Evolutionary conservation across 345 rosid genomes (phyloP), one percentile per base, ranked within the genome.

Genomic region (Laguncularia racemosa): DNA sequence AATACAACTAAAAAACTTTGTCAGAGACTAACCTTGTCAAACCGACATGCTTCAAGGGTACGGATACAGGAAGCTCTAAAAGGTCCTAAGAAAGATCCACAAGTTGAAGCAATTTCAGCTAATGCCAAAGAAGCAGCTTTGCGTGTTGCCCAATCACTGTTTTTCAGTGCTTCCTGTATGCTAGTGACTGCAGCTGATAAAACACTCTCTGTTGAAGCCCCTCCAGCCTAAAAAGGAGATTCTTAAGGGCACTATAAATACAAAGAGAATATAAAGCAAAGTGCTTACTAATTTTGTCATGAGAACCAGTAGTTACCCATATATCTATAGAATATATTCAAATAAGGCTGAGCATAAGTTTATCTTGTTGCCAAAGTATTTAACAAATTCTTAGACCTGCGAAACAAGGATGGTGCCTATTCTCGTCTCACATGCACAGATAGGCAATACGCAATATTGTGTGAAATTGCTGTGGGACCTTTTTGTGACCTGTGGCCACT

Each of bases 41-140:
- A 92, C 66, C 96, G 96, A 68, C 96, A 86, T 16, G 89, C 80
- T 57, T 88, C 96, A 51, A 92, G 95, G 70, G 85, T 81, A 48
- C 58, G 63, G 46, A 84, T 75, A 72, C 87, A 84, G 47, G 96
- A 86, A 44, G 83, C 78, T 77, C 73, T 86, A 56, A 88, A 80
- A 61, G 81, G 64, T 65, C 75, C 90, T 74, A 86, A 63, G 76
- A 74, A 83, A 57, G 81, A 69, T 62, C 79, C 84, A 51, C 88
- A 83, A 65, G 74, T 59, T 23, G 86, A 72, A 72, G 96, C 98
- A 66, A 92, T 78, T 60, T 86, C 87, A 58, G 74, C 79, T 52
- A 92, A 70, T 55, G 96, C 92, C 16, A 68, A 64, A 62, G 93
- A 81, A 66, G 98, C 96, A 71, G 98, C 93, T 68, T 86, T 92